Conservation (phyloP, 1,139 yeast genomes). For the Candida labiduridarum region DNA sequence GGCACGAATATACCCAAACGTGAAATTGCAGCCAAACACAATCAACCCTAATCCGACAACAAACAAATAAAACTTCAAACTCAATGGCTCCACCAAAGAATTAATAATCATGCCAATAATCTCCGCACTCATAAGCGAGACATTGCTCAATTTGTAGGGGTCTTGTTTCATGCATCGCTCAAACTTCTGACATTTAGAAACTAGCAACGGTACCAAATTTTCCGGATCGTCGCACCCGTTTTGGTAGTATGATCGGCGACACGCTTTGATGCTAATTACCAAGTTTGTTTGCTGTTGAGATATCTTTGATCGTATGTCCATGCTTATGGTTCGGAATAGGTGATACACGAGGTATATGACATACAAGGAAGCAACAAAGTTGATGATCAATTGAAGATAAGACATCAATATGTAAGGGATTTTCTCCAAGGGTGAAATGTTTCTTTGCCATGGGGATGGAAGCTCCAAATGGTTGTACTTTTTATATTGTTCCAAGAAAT, state of each 20-base stretch:
- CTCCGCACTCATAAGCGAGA: slow-evolving; percentile 60
- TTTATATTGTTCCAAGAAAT: slow-evolving; percentile 2
- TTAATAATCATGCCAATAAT: slow-evolving; percentile 65
- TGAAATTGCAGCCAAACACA: slow-evolving; percentile 42
- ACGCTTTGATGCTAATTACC: slow-evolving; percentile 46
- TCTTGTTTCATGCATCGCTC: slow-evolving; percentile 62
- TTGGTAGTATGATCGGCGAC: slow-evolving; percentile 51
- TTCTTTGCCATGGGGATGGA: slow-evolving; percentile 54
- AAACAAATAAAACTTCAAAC: slow-evolving; percentile 54
- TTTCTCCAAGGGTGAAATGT: slow-evolving; percentile 38
- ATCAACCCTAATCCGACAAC: slow-evolving; percentile 30
- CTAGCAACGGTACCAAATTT: slow-evolving; percentile 60
- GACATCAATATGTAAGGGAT: slow-evolving; percentile 59
- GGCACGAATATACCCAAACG: slow-evolving; percentile 50
- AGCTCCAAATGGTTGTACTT: slow-evolving; percentile 15
- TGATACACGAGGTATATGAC: slow-evolving; percentile 44
- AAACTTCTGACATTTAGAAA: slow-evolving; percentile 60
- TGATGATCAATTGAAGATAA: slow-evolving; percentile 56
- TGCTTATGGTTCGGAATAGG: slow-evolving; percentile 48
- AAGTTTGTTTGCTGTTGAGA: slow-evolving; percentile 40
- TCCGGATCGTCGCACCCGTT: slow-evolving; percentile 59
- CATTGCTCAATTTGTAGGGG: slow-evolving; percentile 43
- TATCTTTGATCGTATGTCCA: slow-evolving; percentile 55
- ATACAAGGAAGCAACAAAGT: slow-evolving; percentile 45
- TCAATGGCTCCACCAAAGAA: slow-evolving; percentile 65